Conservation (phyloP, 108 stramenopile genomes). For the Hondaea fermentalgiana region DNA sequence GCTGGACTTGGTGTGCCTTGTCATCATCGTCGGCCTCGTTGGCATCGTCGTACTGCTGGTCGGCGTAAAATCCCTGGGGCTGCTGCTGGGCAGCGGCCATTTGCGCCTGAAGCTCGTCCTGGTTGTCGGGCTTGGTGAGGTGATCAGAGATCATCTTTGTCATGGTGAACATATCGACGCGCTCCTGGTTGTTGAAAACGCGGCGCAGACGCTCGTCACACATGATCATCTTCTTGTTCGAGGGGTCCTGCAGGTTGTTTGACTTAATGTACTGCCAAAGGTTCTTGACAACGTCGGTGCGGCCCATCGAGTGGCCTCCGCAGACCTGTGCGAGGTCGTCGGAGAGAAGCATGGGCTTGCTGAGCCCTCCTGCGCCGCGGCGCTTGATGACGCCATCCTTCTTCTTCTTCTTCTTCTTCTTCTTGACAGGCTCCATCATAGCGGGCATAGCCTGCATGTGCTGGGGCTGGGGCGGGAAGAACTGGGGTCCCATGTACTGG, state of each 20-base stretch:
- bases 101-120: background rate
- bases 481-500: background rate
- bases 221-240: conserved; percentile 20
- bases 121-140: background rate
- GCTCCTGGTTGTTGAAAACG: conserved; percentile 20
- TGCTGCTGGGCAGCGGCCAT: background rate
- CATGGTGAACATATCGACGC: conserved; percentile 20
- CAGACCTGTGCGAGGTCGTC: background rate
- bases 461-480: background rate
- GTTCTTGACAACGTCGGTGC: conserved; percentile 19
- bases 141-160: background rate
- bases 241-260: conserved; percentile 24
- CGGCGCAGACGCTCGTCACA: conserved; percentile 16
- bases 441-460: background rate
- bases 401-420: conserved; percentile 21
- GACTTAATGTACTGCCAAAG: conserved; percentile 28
- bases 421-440: background rate
- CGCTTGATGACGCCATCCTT: background rate
- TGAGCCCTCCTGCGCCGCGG: conserved; percentile 1
- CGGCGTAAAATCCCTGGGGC: background rate
- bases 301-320: background rate
- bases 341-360: background rate
- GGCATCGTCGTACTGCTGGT: background rate
- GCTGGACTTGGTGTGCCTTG: background rate
- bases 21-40: background rate